Percentiles rank a stretch among this genome's conserved stretches.
Conservation (phyloP, 129 eudicot species). For the Arctium lappa region DNA sequence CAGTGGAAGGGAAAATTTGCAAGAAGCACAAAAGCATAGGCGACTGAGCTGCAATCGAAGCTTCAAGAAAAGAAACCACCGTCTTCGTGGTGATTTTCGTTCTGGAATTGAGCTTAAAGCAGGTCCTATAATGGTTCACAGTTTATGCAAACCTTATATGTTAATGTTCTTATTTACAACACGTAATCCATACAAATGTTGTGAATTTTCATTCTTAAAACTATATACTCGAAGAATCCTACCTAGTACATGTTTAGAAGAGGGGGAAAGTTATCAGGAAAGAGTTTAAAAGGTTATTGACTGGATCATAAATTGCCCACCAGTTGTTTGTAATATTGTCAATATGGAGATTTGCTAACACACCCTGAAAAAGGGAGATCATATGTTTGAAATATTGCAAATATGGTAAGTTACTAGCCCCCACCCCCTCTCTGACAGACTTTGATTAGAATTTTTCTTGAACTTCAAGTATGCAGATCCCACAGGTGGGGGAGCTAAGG, state of each 20-base stretch:
- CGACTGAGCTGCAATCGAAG: not conserved
- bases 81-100: not conserved
- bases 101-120: not conserved
- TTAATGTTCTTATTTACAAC: not conserved
- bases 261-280: not conserved
- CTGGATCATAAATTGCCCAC: slow-evolving; percentile 11
- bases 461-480: too few relatives aligned
- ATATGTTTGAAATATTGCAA: not conserved
- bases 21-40: not conserved
- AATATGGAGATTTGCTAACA: not conserved
- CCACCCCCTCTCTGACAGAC: too few relatives aligned
- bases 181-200: not conserved
- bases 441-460: too few relatives aligned
- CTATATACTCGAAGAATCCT: not conserved
- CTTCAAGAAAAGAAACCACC: not conserved
- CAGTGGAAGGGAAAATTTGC: not conserved
- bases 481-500: too few relatives aligned
- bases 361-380: not conserved
- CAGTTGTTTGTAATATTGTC: slow-evolving; percentile 25
- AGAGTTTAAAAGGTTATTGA: not conserved
- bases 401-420: not conserved
- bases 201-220: not conserved
- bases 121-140: not conserved
- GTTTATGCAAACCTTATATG: not conserved
- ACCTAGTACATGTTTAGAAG: not conserved